Percentiles rank a stretch among this genome's conserved stretches.
Conservation (phyloP, 2,329 filamentous ascomycete genomes). For the Alternaria ventricosa region DNA sequence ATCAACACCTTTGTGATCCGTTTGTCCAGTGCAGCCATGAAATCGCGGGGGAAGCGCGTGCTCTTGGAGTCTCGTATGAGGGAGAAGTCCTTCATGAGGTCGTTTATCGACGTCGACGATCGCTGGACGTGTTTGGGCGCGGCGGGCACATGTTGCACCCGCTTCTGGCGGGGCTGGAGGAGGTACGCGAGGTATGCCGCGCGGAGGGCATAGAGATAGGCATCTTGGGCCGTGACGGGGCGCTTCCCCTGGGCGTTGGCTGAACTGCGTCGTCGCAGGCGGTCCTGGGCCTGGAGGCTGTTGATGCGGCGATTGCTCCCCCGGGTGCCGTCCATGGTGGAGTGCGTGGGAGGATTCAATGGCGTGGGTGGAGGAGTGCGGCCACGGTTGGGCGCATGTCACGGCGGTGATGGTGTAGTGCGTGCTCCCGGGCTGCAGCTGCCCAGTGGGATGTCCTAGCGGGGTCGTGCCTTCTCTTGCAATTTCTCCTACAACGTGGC, state of each 20-base stretch:
- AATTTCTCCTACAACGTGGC: background rate
- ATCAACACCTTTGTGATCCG: constrained; percentile 80
- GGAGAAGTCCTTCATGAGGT: constrained; percentile 87
- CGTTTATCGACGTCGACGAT: constrained; percentile 74
- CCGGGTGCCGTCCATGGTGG: constrained; percentile 40
- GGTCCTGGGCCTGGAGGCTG: constrained; percentile 51
- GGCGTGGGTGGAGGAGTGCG: constrained; percentile 18
- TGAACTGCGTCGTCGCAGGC: constrained; percentile 48
- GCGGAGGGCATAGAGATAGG: constrained; percentile 88
- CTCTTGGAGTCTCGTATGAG: constrained; percentile 71
- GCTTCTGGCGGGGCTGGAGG: constrained; percentile 86
- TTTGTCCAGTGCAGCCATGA: constrained; percentile 75
- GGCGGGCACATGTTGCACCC: constrained; percentile 79
- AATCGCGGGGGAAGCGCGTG: constrained; percentile 73
- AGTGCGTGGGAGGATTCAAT: constrained; percentile 17
- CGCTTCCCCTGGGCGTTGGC: constrained; percentile 47
- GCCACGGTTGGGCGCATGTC: constrained; percentile 36
- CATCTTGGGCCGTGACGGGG: constrained; percentile 69
- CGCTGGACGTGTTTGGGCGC: constrained; percentile 69
- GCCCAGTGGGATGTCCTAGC: constrained; percentile 25
- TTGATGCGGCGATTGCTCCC: constrained; percentile 49
- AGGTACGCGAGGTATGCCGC: constrained; percentile 92
- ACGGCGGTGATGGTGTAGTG: constrained; percentile 21
- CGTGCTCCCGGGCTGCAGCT: constrained; percentile 22
- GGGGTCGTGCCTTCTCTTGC: constrained; percentile 30